Base-by-base conservation (phyloP, 345 rosid genomes). In the Eucalyptus camaldulensis region DNA sequence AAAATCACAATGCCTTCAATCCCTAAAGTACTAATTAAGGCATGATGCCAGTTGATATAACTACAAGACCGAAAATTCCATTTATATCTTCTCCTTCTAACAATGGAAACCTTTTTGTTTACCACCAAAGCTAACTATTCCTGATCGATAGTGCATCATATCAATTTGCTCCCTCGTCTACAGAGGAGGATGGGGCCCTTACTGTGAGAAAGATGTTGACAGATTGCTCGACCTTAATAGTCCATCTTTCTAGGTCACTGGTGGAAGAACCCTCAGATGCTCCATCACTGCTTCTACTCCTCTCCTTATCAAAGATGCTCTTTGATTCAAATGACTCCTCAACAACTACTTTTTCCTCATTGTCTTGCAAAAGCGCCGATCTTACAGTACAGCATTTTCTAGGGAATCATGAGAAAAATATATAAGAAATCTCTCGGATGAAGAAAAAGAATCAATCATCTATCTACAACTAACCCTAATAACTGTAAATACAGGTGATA, bases 201-300 rank as follows among this genome's bases (percentile, higher is more conserved):
- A 95, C 99, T 88, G 98, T 96, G 86, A 97, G 98, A 90, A 97
- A 94, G 91, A 97, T 90, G 91, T 97, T 96, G 44, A 96, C 69
- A 88, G 96, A 93, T 90, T 95, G 97, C 88, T 97, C 99, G 60
- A 95, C 8, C 95, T 95, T 96, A 90, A 97, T 91, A 89, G 91
- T 67, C 97, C 94, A 96, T 54, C 86, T 88, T 89, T 94, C 98
- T 49, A 90, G 53, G 87, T 86, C 93, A 91, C 90, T 89, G 85
- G 93, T 43, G 10, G 96, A 87, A 33, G 94, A 92, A 90, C 27
- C 88, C 83, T 6, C 80, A 25, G 85, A 72, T 22, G 94, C 76
- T 45, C 88, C 94, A 25, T 76, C 93, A 24, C 16, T 45, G 83
- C 89, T 86, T 85, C 89, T 91, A 90, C 88, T 90, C 49, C 87